Evolutionary conservation across 768 basidiomycete genomes (phyloP).

Genomic region (Russula vinacea): DNA sequence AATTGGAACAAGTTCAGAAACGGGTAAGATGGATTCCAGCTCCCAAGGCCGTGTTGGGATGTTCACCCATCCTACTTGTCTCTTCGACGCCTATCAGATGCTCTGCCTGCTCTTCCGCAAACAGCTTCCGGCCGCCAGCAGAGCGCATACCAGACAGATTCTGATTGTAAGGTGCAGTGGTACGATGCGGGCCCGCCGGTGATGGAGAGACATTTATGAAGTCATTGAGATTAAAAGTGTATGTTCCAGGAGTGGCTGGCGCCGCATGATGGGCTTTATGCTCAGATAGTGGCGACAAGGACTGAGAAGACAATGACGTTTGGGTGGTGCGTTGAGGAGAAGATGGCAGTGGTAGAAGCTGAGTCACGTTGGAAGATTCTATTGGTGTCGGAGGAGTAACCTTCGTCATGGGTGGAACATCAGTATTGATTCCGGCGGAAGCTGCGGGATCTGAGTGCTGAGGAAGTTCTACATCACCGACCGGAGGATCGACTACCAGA

Average conservation of each 20-base stretch:
- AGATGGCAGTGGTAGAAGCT: constrained; percentile 24
- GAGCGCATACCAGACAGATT: constrained; percentile 28
- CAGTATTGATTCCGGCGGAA: not conserved
- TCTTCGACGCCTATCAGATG: constrained; percentile 21
- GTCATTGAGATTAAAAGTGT: constrained; percentile 31
- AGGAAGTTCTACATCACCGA: constrained; percentile 20
- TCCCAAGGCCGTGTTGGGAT: constrained; percentile 26
- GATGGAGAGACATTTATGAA: constrained; percentile 33
- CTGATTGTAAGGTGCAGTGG: constrained; percentile 23
- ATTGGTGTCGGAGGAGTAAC: constrained; percentile 29
- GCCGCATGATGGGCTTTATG: constrained; percentile 20
- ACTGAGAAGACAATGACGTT: constrained; percentile 4
- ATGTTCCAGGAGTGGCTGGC: constrained; percentile 30
- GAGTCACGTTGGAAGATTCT: constrained; percentile 11
- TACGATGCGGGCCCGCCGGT: constrained; percentile 27
- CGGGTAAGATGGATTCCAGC: constrained; percentile 29
- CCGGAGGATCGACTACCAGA: constrained; percentile 13
- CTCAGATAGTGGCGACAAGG: constrained; percentile 20
- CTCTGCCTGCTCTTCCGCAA: constrained; percentile 29
- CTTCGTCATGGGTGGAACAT: constrained; percentile 19
- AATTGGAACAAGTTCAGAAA: constrained; percentile 19
- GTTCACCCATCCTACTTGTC: constrained; percentile 18
- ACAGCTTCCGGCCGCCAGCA: constrained; percentile 28
- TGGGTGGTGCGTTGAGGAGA: constrained; percentile 21
- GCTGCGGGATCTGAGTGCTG: constrained; percentile 3